phyloP scores from a whole-genome alignment of 2,329 filamentous ascomycete species.

The Cladophialophora yegresii region DNA sequence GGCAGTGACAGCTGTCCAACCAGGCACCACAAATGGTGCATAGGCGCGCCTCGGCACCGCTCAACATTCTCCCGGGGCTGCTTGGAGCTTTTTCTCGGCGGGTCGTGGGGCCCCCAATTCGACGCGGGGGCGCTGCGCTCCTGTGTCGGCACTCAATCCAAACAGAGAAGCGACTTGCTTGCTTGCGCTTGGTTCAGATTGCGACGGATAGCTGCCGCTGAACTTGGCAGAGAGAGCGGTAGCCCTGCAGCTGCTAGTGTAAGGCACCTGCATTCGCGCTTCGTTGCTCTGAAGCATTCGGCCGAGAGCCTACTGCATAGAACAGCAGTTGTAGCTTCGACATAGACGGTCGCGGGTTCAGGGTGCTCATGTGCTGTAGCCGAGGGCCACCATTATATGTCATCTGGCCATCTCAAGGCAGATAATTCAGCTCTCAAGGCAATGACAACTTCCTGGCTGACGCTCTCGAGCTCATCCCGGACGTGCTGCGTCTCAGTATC shows the following conservation, averaged over 20 bases:
- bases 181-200: neutral
- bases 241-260: neutral
- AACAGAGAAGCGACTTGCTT: neutral
- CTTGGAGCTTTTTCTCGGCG: slow-evolving; percentile 8
- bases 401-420: slow-evolving; percentile 35
- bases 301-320: neutral
- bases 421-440: slow-evolving; percentile 33
- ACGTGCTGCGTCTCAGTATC: slow-evolving; percentile 27
- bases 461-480: slow-evolving; percentile 33
- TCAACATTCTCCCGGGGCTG: neutral
- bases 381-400: slow-evolving; percentile 28
- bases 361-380: neutral
- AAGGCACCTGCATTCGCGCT: neutral
- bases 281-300: neutral
- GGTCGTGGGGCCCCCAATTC: slow-evolving; percentile 2
- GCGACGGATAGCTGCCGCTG: neutral
- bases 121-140: neutral
- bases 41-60: neutral
- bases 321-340: neutral
- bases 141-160: slow-evolving; percentile 15
- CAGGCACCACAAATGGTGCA: neutral
- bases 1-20: neutral
- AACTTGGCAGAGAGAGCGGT: neutral
- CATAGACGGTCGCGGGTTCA: neutral
- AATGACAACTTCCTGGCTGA: slow-evolving; percentile 33